Conservation (phyloP, 2,329 filamentous ascomycete species). For the Aspergillus sp. region DNA sequence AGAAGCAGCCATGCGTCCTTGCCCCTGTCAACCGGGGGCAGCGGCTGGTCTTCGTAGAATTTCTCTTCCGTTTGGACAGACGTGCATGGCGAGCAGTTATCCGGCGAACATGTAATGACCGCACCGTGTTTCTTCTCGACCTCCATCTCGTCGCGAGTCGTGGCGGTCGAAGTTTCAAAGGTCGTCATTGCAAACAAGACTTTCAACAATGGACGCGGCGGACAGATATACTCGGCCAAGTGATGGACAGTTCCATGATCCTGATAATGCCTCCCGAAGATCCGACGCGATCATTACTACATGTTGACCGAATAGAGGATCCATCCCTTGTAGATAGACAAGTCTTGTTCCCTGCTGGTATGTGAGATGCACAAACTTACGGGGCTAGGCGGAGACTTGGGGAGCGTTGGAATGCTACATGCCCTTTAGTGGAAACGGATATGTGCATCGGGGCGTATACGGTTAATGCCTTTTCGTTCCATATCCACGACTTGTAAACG, state of each 20-base stretch:
- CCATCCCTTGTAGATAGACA: not conserved
- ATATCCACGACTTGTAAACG: too few species aligned
- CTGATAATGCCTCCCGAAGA: not conserved
- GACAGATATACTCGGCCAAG: not conserved
- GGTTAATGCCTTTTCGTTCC: not conserved
- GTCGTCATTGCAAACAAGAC: not conserved
- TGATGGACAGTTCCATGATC: not conserved
- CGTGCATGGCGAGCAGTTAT: not conserved
- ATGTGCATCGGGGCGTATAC: not conserved
- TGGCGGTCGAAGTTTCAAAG: not conserved
- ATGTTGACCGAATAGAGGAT: not conserved
- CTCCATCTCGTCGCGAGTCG: not conserved
- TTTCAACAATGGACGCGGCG: not conserved
- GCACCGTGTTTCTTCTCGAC: not conserved
- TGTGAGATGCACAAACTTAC: not conserved
- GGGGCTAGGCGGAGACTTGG: not conserved
- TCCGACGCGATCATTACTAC: not conserved
- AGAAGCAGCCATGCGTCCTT: conserved; percentile 48
- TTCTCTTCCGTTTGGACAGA: not conserved
- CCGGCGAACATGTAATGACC: not conserved
- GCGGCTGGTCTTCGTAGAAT: conserved; percentile 31
- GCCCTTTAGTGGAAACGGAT: not conserved
- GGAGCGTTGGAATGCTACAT: not conserved
- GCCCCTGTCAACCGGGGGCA: conserved; percentile 38
- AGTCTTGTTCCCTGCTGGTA: not conserved